phyloP scores from a whole-genome alignment of 2,329 filamentous ascomycete genomes.

The Calonectria henricotiae region DNA sequence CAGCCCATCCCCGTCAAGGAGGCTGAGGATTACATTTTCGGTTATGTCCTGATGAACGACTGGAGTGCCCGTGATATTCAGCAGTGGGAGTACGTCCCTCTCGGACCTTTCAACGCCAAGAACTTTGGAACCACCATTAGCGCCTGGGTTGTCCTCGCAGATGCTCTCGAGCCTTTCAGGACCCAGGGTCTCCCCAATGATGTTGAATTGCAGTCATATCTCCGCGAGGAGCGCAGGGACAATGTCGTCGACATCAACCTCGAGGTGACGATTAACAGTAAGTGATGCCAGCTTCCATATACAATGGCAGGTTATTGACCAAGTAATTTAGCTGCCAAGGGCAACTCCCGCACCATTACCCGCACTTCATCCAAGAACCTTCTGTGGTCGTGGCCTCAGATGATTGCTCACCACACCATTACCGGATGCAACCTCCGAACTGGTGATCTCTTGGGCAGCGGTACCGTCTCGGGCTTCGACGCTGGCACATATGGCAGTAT shows the following conservation, averaged over 20 bases:
- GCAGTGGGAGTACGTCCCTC: slow-evolving; percentile 72
- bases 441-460: slow-evolving; percentile 84
- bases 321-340: slow-evolving; percentile 49
- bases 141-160: slow-evolving; percentile 75
- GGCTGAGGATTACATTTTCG: slow-evolving; percentile 81
- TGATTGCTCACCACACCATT: slow-evolving; percentile 86
- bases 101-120: slow-evolving; percentile 77
- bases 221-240: slow-evolving; percentile 70
- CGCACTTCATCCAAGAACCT: slow-evolving; percentile 63
- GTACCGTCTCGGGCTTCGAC: slow-evolving; percentile 80
- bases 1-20: slow-evolving; percentile 75
- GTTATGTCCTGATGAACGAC: slow-evolving; percentile 77
- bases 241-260: slow-evolving; percentile 59
- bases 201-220: slow-evolving; percentile 57
- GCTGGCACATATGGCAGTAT: slow-evolving; percentile 78
- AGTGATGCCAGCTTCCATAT: slow-evolving; percentile 37
- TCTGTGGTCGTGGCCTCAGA: slow-evolving; percentile 87
- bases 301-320: not conserved
- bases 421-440: slow-evolving; percentile 82
- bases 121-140: slow-evolving; percentile 74
- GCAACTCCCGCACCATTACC: slow-evolving; percentile 52
- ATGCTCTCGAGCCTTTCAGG: slow-evolving; percentile 65
- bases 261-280: slow-evolving; percentile 60
- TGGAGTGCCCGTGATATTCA: slow-evolving; percentile 78
- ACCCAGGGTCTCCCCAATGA: slow-evolving; percentile 54